Conservation (phyloP, 805 yeast species). For the Isabelozyma heimii region DNA sequence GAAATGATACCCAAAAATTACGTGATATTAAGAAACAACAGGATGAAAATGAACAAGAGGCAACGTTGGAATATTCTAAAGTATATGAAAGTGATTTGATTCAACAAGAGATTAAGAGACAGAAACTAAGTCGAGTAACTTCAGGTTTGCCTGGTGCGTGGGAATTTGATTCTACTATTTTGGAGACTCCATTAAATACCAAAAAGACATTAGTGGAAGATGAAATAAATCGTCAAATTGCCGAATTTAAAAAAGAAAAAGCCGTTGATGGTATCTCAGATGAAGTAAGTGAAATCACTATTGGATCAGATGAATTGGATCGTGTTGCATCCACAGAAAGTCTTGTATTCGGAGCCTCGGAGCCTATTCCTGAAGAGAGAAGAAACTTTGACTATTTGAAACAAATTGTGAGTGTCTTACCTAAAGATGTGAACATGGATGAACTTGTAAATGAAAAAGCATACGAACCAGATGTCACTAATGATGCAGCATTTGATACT, state of each 20-base stretch:
- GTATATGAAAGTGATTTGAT: slow-evolving; percentile 27
- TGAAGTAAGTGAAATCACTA: slow-evolving; percentile 30
- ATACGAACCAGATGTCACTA: slow-evolving; percentile 62
- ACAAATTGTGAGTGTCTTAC: slow-evolving; percentile 30
- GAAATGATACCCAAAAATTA: slow-evolving; percentile 27
- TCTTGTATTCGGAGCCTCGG: slow-evolving; percentile 8
- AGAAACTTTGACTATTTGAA: slow-evolving; percentile 31
- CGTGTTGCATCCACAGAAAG: slow-evolving; percentile 8
- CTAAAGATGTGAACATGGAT: slow-evolving; percentile 24
- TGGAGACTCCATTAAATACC: slow-evolving; percentile 16
- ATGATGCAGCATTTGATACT: slow-evolving; percentile 31
- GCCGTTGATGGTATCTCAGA: slow-evolving; percentile 19
- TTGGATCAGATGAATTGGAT: slow-evolving; percentile 21
- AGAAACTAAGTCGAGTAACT: slow-evolving; percentile 26
- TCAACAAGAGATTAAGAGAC: slow-evolving; percentile 33
- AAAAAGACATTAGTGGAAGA: slow-evolving; percentile 28
- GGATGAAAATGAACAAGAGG: slow-evolving; percentile 43
- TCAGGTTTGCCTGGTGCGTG: slow-evolving; percentile 38
- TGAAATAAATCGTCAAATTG: slow-evolving; percentile 28
- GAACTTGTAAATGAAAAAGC: slow-evolving; percentile 59
- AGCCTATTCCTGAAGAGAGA: slow-evolving; percentile 6
- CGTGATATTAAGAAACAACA: slow-evolving; percentile 28
- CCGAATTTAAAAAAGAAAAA: slow-evolving; percentile 15
- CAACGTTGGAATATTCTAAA: slow-evolving; percentile 24
- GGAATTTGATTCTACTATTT: slow-evolving; percentile 15